These are phyloP conservation scores for Nasturtium officinale DNA, from an alignment of 345 rosid species.

Conservation along the genomic window DNA sequence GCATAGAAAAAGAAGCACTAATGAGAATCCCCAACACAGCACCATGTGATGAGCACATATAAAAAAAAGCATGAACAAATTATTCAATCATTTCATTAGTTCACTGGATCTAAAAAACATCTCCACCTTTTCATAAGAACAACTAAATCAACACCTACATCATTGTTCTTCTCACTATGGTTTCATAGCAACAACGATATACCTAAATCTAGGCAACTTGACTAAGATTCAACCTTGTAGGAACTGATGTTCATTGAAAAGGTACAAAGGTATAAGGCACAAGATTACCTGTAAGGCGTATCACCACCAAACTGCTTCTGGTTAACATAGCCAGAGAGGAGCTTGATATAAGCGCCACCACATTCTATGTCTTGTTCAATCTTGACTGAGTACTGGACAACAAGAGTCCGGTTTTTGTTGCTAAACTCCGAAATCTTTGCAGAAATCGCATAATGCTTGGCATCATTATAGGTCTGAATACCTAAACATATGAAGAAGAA, in stretches of 20 bases:
- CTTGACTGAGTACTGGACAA: conserved; percentile 82
- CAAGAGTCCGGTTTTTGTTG: conserved; percentile 86
- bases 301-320: conserved; percentile 99
- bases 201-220: conserved; percentile 13
- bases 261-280: background rate
- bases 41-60: background rate
- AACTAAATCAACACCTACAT: conserved; percentile 11
- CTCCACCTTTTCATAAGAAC: background rate
- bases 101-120: conserved; percentile 10
- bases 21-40: conserved; percentile 9
- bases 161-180: conserved; percentile 11
- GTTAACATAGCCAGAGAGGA: conserved; percentile 89
- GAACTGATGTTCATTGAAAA: background rate
- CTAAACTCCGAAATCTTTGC: conserved; percentile 87
- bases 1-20: conserved; percentile 39
- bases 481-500: conserved; percentile 48
- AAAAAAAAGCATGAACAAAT: background rate
- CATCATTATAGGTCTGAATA: conserved; percentile 83
- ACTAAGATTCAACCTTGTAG: background rate
- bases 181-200: background rate
- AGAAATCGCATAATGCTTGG: conserved; percentile 82
- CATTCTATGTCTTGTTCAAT: conserved; percentile 94
- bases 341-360: conserved; percentile 96
- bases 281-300: conserved; percentile 81
- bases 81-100: background rate